A percentile compares a stretch with the other conserved stretches of the same genome.
Evolutionary conservation across 345 rosid genomes (phyloP).

Genomic region (Populus davidiana): DNA sequence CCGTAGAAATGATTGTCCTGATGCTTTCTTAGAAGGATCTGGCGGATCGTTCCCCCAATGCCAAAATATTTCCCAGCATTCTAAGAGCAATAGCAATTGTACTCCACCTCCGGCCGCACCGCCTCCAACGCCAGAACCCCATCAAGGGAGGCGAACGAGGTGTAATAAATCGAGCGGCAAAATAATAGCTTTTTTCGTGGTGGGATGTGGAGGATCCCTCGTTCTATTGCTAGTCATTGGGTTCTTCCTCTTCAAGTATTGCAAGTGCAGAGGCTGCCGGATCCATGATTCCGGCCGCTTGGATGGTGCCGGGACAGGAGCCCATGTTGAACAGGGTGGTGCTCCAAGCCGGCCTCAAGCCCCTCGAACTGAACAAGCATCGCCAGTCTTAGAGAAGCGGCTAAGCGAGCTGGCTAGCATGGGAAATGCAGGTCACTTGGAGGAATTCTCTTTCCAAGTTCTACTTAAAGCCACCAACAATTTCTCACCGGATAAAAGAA

Average conservation of each 20-base stretch:
- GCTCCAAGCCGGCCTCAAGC: conserved; percentile 2
- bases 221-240: conserved; percentile 31
- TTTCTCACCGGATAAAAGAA: conserved; percentile 54
- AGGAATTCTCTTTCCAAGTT: conserved; percentile 49
- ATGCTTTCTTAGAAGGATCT: conserved; percentile 21
- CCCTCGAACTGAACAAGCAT: neutral
- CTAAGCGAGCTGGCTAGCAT: conserved; percentile 60
- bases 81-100: neutral
- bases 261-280: conserved; percentile 46
- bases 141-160: neutral
- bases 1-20: conserved; percentile 41
- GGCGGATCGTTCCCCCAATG: conserved; percentile 33
- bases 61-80: conserved; percentile 22
- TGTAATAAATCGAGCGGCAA: conserved; percentile 33
- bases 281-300: conserved; percentile 72
- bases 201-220: conserved; percentile 61
- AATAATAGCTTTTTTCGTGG: conserved; percentile 49
- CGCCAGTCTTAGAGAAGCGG: conserved; percentile 46
- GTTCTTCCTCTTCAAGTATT: conserved; percentile 41
- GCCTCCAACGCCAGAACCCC: neutral
- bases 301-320: conserved; percentile 30
- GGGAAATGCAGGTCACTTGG: conserved; percentile 52
- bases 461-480: conserved; percentile 49
- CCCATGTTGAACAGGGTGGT: neutral
- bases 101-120: neutral